Evolutionary conservation across 768 basidiomycete genomes (phyloP).

Genomic region (Psilocybe cyanescens): DNA sequence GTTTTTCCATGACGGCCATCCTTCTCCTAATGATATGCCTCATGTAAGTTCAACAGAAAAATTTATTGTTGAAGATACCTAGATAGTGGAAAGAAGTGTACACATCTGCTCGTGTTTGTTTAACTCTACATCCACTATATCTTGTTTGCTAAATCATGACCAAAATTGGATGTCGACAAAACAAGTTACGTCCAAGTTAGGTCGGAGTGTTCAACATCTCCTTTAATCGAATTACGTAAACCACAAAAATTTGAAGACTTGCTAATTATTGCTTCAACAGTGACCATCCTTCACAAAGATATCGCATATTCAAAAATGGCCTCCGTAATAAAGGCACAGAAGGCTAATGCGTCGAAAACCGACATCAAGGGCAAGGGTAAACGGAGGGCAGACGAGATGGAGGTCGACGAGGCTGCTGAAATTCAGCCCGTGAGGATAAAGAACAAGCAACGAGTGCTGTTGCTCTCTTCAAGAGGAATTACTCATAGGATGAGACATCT

Average conservation of each 20-base stretch:
- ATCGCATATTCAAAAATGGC: slow-evolving; percentile 47
- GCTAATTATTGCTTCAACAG: background rate
- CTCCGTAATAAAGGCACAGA: slow-evolving; percentile 65
- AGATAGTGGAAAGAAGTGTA: too few relatives aligned
- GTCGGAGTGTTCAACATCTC: background rate
- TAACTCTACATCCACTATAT: too few relatives aligned
- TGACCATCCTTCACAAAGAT: background rate
- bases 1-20: too few relatives aligned
- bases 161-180: too few relatives aligned
- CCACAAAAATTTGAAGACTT: slow-evolving; percentile 16
- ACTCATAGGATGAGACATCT: slow-evolving; percentile 97
- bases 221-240: slow-evolving; percentile 12
- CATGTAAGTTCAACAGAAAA: too few relatives aligned
- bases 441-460: slow-evolving; percentile 94
- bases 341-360: slow-evolving; percentile 55
- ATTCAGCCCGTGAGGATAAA: slow-evolving; percentile 48
- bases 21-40: too few relatives aligned
- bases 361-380: slow-evolving; percentile 64
- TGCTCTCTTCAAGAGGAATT: slow-evolving; percentile 92
- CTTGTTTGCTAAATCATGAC: too few relatives aligned
- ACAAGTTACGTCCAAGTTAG: background rate
- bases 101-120: too few relatives aligned
- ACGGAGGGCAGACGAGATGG: slow-evolving; percentile 62
- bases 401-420: slow-evolving; percentile 35
- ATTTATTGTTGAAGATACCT: too few relatives aligned